These are phyloP conservation scores for Leishmania martiniquensis DNA, from an alignment of 208 protist species.

Conservation along the genomic window DNA sequence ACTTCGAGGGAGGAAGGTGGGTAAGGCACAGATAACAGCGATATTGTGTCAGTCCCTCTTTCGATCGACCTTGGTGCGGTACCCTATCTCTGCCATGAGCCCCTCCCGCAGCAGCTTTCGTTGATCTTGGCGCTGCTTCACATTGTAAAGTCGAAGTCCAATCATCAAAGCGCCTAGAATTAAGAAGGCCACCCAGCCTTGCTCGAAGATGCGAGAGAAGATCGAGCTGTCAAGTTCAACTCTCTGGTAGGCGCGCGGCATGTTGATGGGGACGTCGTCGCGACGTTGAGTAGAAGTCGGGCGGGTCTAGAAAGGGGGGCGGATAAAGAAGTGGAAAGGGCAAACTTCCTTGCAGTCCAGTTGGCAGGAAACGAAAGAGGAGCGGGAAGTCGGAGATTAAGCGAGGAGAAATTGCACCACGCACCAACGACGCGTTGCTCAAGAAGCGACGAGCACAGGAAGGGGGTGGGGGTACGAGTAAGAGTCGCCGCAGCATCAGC, in stretches of 20 bases:
- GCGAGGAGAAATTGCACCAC: background rate
- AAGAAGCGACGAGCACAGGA: background rate
- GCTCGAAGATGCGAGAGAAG: slow-evolving; percentile 47
- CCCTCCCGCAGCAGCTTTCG: slow-evolving; percentile 62
- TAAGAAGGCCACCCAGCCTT: slow-evolving; percentile 79
- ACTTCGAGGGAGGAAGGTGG: background rate
- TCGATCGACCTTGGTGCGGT: slow-evolving; percentile 23
- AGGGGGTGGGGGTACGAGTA: background rate
- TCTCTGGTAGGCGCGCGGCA: slow-evolving; percentile 35
- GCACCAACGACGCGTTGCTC: background rate
- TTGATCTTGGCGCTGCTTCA: slow-evolving; percentile 66
- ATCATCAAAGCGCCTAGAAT: slow-evolving; percentile 77
- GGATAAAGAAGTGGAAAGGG: background rate
- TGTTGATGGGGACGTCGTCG: background rate
- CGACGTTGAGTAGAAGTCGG: background rate
- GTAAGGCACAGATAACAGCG: background rate
- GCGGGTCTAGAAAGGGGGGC: background rate
- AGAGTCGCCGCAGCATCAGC: background rate
- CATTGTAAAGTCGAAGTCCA: slow-evolving; percentile 80
- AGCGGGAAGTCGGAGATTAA: background rate
- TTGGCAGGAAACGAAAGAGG: no score
- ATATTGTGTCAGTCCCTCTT: slow-evolving; percentile 20
- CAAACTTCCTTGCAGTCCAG: background rate
- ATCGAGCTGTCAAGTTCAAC: slow-evolving; percentile 37
- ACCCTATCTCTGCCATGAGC: slow-evolving; percentile 68